Conservation (phyloP, 2,329 filamentous ascomycete species). For the Phialophora tarda region DNA sequence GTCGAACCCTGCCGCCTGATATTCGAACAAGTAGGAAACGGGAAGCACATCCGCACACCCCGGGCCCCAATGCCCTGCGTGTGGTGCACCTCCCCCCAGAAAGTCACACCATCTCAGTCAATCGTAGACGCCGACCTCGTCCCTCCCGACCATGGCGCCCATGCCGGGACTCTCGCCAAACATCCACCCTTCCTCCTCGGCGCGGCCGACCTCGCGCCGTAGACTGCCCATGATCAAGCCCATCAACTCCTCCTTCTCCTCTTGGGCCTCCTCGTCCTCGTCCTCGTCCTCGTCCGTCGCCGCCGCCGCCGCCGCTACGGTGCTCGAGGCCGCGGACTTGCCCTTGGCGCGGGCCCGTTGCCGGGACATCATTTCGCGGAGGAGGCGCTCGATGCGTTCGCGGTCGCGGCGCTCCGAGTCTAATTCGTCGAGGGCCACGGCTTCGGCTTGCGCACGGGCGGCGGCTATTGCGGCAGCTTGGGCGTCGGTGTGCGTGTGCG, state of each 20-base stretch:
- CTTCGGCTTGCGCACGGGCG: constrained; percentile 39
- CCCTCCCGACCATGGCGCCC: constrained; percentile 22
- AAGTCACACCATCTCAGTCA: neutral
- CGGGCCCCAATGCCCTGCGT: no score
- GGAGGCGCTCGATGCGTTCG: constrained; percentile 33
- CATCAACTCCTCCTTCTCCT: constrained; percentile 64
- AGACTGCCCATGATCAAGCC: constrained; percentile 73
- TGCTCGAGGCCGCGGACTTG: constrained; percentile 15
- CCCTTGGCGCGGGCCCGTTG: constrained; percentile 34
- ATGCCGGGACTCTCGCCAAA: constrained; percentile 56
- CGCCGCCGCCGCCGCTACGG: neutral
- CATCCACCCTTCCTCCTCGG: constrained; percentile 91
- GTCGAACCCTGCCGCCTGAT: neutral
- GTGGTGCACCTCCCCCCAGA: no score
- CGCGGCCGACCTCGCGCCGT: constrained; percentile 70
- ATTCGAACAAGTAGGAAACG: neutral
- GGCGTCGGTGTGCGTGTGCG: constrained; percentile 27
- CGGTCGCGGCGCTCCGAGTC: constrained; percentile 33
- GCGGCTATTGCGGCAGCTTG: constrained; percentile 40
- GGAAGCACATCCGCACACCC: no score
- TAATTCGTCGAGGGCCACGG: constrained; percentile 20
- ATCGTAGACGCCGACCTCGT: constrained; percentile 54
- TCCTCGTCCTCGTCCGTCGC: constrained; percentile 50
- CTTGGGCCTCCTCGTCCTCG: constrained; percentile 44
- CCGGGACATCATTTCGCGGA: constrained; percentile 36